phyloP scores from a whole-genome alignment of 805 yeast genomes.

The Wickerhamiella azyma region DNA sequence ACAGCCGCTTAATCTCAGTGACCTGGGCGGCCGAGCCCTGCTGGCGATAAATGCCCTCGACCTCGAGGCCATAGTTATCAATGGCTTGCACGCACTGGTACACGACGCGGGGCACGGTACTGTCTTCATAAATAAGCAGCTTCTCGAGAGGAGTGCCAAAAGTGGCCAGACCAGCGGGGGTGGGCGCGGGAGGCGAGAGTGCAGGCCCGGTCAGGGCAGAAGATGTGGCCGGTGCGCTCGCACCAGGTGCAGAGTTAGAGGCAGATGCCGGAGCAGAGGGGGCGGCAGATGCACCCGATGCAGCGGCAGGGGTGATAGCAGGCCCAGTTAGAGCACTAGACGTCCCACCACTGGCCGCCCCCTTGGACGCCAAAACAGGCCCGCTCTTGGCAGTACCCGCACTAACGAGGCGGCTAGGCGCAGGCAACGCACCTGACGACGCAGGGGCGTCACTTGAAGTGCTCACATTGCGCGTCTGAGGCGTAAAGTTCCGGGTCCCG shows the following conservation, averaged over 20 bases:
- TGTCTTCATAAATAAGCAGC: slow-evolving; percentile 68
- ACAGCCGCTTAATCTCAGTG: slow-evolving; percentile 53
- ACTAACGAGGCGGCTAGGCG: slow-evolving; percentile 14
- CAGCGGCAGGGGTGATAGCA: no score
- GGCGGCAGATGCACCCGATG: background rate
- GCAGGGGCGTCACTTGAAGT: background rate
- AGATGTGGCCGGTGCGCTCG: no score
- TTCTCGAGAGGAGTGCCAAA: slow-evolving; percentile 79
- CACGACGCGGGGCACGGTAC: slow-evolving; percentile 83
- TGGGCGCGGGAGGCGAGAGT: background rate
- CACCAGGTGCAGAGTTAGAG: no score
- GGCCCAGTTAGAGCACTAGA: no score
- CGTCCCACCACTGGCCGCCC: no score
- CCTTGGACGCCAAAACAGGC: slow-evolving; percentile 15
- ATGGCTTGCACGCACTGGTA: slow-evolving; percentile 76
- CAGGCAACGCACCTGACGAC: slow-evolving; percentile 8
- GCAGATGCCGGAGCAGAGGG: no score
- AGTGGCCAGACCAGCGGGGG: slow-evolving; percentile 31
- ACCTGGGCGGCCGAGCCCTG: slow-evolving; percentile 68
- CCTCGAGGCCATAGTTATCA: slow-evolving; percentile 68
- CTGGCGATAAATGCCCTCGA: slow-evolving; percentile 83
- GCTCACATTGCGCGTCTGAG: background rate
- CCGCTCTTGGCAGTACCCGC: slow-evolving; percentile 22
- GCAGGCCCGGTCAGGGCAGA: background rate
- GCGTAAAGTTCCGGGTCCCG: background rate